Conservation (phyloP, 2,329 filamentous ascomycete species). For the Fusarium foetens region DNA sequence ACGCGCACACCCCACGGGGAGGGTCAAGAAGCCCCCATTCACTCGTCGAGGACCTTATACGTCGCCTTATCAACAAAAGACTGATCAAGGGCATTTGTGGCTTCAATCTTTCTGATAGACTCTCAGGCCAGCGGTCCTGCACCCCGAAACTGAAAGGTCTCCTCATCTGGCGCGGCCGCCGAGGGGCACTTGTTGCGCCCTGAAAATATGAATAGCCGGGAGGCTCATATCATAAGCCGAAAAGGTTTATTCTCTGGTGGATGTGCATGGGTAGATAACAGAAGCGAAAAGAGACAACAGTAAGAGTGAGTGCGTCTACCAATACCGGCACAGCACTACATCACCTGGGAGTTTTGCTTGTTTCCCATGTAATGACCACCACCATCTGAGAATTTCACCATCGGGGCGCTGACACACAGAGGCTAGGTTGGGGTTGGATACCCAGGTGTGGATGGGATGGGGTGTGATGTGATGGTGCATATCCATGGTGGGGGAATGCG, state of each 20-base stretch:
- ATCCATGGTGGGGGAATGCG: slow-evolving; percentile 26
- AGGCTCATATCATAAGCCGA: slow-evolving; percentile 8
- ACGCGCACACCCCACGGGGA: slow-evolving; percentile 21
- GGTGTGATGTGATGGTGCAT: slow-evolving; percentile 9
- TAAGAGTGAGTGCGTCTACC: slow-evolving; percentile 9
- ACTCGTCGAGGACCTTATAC: slow-evolving; percentile 3
- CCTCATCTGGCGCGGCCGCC: slow-evolving; percentile 5
- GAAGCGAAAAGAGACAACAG: slow-evolving; percentile 23
- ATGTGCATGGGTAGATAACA: slow-evolving; percentile 7
- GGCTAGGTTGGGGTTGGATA: background rate
- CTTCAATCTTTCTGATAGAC: slow-evolving; percentile 31
- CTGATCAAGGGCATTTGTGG: slow-evolving; percentile 10
- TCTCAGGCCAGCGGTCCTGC: slow-evolving; percentile 9
- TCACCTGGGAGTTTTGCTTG: slow-evolving; percentile 29
- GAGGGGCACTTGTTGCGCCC: slow-evolving; percentile 9
- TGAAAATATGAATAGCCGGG: slow-evolving; percentile 6
- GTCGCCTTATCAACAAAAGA: slow-evolving; percentile 16
- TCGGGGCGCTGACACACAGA: slow-evolving; percentile 20
- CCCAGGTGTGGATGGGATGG: background rate
- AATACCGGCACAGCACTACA: slow-evolving; percentile 2
- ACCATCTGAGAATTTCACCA: slow-evolving; percentile 37
- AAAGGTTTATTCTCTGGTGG: background rate
- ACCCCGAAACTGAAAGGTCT: slow-evolving; percentile 18
- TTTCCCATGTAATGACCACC: slow-evolving; percentile 32
- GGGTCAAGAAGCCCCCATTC: slow-evolving; percentile 3